These are phyloP conservation scores for Mesembryanthemum crystallinum DNA, from an alignment of 148 eudicot genomes.

Conservation along the genomic window DNA sequence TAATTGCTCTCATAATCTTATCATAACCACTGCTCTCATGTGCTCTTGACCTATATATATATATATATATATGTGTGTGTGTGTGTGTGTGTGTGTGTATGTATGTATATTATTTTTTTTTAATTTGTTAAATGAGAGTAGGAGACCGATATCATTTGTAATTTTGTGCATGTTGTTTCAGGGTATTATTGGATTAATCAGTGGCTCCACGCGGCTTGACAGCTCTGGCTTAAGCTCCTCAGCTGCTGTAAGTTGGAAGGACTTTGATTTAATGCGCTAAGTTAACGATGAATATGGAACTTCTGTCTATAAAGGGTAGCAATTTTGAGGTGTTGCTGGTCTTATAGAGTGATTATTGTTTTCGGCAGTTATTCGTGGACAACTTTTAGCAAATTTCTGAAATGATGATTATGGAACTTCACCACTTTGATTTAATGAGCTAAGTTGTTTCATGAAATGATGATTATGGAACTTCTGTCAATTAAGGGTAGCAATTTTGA, in stretches of 20 bases:
- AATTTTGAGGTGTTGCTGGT: neutral
- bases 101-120: too few species aligned
- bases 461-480: neutral
- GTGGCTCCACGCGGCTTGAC: slow-evolving; percentile 82
- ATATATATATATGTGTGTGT: too few species aligned
- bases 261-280: slow-evolving; percentile 1
- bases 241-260: slow-evolving; percentile 81
- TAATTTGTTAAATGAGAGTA: too few species aligned
- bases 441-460: neutral
- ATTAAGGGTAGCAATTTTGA: neutral
- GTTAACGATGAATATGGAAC: neutral
- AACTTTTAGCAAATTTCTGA: too few species aligned
- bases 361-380: neutral
- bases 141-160: neutral
- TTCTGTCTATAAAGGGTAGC: neutral
- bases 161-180: slow-evolving; percentile 37
- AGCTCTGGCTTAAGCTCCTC: slow-evolving; percentile 99
- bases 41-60: too few species aligned
- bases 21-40: too few species aligned
- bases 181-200: slow-evolving; percentile 79
- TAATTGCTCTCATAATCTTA: too few species aligned
- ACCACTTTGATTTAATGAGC: neutral
- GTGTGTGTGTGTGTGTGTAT: too few species aligned
- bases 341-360: neutral
- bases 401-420: too few species aligned